phyloP scores from a whole-genome alignment of 371 early-diverging fungal species.

The Mortierella sp. region DNA sequence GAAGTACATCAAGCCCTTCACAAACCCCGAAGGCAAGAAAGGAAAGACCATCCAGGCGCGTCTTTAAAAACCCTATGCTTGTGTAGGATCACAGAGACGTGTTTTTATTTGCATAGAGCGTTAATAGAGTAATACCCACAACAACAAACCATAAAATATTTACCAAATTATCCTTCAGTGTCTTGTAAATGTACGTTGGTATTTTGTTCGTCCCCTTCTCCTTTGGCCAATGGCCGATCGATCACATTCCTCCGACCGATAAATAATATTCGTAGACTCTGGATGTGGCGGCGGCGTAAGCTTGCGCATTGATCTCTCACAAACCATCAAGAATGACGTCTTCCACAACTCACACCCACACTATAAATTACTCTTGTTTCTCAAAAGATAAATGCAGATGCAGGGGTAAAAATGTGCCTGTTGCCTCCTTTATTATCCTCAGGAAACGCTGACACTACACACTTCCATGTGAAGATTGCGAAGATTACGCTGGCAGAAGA shows the following conservation, averaged over 20 bases:
- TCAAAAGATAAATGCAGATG: background rate
- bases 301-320: background rate
- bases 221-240: background rate
- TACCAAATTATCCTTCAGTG: too few relatives aligned
- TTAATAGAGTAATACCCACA: background rate
- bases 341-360: too few relatives aligned
- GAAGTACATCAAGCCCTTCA: constrained; percentile 66
- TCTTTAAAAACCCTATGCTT: constrained; percentile 17
- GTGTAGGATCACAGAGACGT: background rate
- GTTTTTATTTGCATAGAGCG: background rate
- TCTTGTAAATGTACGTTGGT: too few relatives aligned
- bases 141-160: too few relatives aligned
- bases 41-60: constrained; percentile 45
- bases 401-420: background rate
- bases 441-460: too few relatives aligned
- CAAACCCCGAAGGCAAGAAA: constrained; percentile 42
- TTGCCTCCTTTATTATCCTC: too few relatives aligned
- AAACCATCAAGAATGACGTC: background rate
- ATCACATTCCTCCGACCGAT: background rate
- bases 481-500: too few relatives aligned
- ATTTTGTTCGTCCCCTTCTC: too few relatives aligned
- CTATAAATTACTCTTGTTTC: background rate
- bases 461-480: too few relatives aligned
- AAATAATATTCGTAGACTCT: too few relatives aligned
- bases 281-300: too few relatives aligned